Evolutionary conservation across 176 grass and related monocot species (phyloP), one percentile per base, ranked within the genome.

Genomic region (Eragrostis nindensis): DNA sequence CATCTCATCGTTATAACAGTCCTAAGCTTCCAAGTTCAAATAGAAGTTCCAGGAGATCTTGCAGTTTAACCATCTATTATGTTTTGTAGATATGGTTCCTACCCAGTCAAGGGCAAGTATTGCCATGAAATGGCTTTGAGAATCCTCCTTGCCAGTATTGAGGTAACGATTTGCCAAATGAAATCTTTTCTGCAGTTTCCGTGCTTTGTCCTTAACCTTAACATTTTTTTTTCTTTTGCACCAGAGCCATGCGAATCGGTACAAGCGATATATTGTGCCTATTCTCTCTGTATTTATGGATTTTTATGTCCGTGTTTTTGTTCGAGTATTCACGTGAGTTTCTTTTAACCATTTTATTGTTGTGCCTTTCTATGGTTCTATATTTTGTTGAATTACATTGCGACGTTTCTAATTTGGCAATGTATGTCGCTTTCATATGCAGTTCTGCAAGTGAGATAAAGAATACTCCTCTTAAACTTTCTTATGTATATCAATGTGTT

Each of bases 101-200:
- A 93, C 49, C 96, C 96, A 79, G 50, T 91, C 39, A 99, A 93
- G 87, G 96, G 90, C 42, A 99, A 99, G 70, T 95, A 99, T 83
- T 93, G 90, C 68, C 96, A 99, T 42, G 96, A 95, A 83, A 99
- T 99, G 90, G 96, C 96, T 86, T 91, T 99, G 89, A 91, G 96
- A 83, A 99, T 99, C 41, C 96, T 99, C 68, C 93, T 99, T 81
- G 92, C 96, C 55, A 91, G 92, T 84, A 95, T 99, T 66, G 92
- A 95, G 96, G 96, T 99, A 91, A 19, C 68, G 13, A 27, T 80
- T 82, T 78, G 54, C 45, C 64, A 69, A 56, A 70, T 6, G 46
- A 75, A 52, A 49, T 79, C 15, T 68, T 40, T 44, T 38, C 36
- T 60, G 49, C 44, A 77, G 14, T 59, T 71, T 49, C 6, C 2